Base-by-base conservation (phyloP, 768 basidiomycete species). In the Lyophyllum shimeji region DNA sequence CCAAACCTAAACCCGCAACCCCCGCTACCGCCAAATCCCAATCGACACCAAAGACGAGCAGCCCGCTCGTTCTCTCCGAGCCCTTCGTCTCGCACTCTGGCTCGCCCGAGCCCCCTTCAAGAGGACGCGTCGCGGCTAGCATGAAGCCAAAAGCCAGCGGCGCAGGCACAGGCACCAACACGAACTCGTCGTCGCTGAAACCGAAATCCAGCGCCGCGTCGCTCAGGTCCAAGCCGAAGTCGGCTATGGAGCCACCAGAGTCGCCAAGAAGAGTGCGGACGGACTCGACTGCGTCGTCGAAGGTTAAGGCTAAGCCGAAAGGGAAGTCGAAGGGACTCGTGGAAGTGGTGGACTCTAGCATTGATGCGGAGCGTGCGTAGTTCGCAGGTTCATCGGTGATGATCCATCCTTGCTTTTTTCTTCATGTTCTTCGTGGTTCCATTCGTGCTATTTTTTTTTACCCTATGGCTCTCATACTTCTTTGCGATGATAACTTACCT, bases 291-390 rank as follows among this genome's bases (percentile, higher is more conserved):
- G 20, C 59, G 8, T 29, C 29, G 29, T n/a, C n/a, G n/a, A n/a
- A n/a, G n/a, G n/a, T n/a, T n/a, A n/a, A n/a, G n/a, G n/a, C n/a
- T n/a, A 29, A 9, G 29, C 29, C 57, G 15, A 57, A 39, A 43
- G 51, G 6, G 42, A 64, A 54, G 53, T 20, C 51, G 6, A 68
- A 65, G 57, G 44, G 39, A 20, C 61, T 73, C 18, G 62, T 29
- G 3, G 72, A 75, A 56, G 56, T 75, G 7, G 69, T 74, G 11
- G 70, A 69, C 50, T 69, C 71, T 42, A 74, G 73, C 45, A 60
- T 74, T 45, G 70, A 71, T 61, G 71, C 66, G 3, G 74, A 75
- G 59, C 56, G 62, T 18, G 31, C 46, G 23, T 4, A 25, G 25
- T 7, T 17, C 21, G 29, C 4, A 9, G 9, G 9, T 29, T 9